A percentile compares a stretch with the other conserved stretches of the same genome.
These are phyloP conservation scores for Anisodus tanguticus DNA, from an alignment of 257 asterid genomes.

Conservation along the genomic window DNA sequence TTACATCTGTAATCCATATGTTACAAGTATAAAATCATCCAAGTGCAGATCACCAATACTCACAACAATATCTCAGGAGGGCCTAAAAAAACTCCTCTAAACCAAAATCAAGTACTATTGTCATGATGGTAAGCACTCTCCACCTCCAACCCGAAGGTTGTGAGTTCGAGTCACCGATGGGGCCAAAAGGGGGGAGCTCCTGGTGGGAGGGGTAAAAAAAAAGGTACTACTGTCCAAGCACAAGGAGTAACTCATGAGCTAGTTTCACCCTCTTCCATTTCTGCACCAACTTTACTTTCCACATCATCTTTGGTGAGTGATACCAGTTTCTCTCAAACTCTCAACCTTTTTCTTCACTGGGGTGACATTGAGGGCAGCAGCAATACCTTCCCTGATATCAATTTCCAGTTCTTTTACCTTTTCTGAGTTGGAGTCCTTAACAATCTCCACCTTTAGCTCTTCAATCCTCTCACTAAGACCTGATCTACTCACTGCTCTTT, in stretches of 20 bases:
- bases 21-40: neutral
- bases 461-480: conserved; percentile 64
- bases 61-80: neutral
- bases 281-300: conserved; percentile 36
- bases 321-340: conserved; percentile 37
- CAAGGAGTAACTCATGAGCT: conserved; percentile 1
- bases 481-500: conserved; percentile 51
- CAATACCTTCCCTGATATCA: conserved; percentile 51
- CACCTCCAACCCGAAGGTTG: too few relatives aligned
- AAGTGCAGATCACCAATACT: neutral
- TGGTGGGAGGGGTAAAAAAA: neutral
- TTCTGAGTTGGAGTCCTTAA: conserved; percentile 44
- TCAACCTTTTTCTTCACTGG: conserved; percentile 55
- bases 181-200: neutral
- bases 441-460: conserved; percentile 59
- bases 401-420: conserved; percentile 48
- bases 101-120: conserved; percentile 10
- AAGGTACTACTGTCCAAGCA: conserved; percentile 20
- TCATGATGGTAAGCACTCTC: neutral
- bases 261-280: conserved; percentile 47
- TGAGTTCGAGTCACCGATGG: too few relatives aligned
- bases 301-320: conserved; percentile 28
- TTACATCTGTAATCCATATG: neutral
- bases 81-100: neutral
- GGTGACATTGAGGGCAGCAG: conserved; percentile 44